Evolutionary conservation across 2,329 filamentous ascomycete genomes (phyloP), one percentile per base, ranked within the genome.

Genomic region (Biscogniauxia marginata): DNA sequence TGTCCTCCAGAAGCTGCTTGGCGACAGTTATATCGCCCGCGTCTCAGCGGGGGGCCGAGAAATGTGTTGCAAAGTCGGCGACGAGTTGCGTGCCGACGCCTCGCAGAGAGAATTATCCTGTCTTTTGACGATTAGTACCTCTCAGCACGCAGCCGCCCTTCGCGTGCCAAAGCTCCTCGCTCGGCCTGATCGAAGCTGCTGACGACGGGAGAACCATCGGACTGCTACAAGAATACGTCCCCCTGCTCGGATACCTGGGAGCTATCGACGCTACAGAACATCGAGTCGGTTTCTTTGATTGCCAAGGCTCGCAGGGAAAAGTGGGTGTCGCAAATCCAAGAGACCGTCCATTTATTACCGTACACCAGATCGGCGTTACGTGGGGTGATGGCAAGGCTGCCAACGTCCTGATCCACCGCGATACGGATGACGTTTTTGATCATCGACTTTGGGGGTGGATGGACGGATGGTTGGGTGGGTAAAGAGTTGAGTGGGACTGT

Each of bases 401-500:
- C 39, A 75, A 76, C 44, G 67, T 77, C 54, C 61, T 77, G 53
- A 70, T 77, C 34, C 72, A 76, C 57, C 62, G 56, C 20, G 45
- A 71, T 47, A 55, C 53, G 49, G 60, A 70, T 48, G 66, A 76
- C 53, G 67, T 70, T 44, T n/a, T 75, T 70, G 72, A 66, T 77
- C 18, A 72, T 75, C 54, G 73, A 73, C 61, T 75, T 77, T 57
- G 72, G 70, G 1, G 73, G 73, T 24, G 71, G 73, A 39, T 74
- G 69, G 52, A 74, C 73, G 3, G 55, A 71, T n/a, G 72, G 73
- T 13, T 76, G 73, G 74, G 70, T 76, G 6, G 71, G 74, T 55
- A 58, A 70, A 43, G 70, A 75, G 44, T 63, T 73, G 43, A 64
- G 64, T 21, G 70, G 71, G 44, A 74, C 71, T n/a, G 49, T 66